phyloP scores from a whole-genome alignment of 2,329 filamentous ascomycete species.

The Albifimbria verrucaria region DNA sequence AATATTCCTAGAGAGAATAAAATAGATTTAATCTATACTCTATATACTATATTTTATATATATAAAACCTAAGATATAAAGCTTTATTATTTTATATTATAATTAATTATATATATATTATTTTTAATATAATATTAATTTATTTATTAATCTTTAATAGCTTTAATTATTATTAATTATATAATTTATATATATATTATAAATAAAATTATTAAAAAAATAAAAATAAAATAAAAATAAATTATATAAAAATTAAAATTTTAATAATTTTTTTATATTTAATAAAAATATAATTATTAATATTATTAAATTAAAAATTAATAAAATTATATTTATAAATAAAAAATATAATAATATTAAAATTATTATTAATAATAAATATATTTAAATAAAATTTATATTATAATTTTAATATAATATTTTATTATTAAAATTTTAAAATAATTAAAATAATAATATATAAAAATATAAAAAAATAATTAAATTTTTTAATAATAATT shows the following conservation, averaged over 20 bases:
- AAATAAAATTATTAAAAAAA: background rate
- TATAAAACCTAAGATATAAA: background rate
- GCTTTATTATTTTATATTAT: background rate
- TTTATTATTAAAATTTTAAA: background rate
- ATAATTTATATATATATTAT: background rate
- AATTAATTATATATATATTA: background rate
- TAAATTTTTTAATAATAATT: constrained; percentile 2
- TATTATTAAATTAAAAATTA: constrained; percentile 2
- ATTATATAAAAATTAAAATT: too few species aligned
- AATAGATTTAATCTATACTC: constrained; percentile 4
- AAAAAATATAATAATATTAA: too few species aligned
- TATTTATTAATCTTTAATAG: background rate
- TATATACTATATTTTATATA: constrained; percentile 4
- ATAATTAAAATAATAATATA: background rate
- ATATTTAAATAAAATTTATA: constrained; percentile 1
- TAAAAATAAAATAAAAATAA: background rate
- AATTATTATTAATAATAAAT: too few species aligned
- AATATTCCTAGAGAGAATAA: background rate
- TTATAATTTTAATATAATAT: constrained; percentile 2
- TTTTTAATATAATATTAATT: background rate
- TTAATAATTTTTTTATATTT: background rate
- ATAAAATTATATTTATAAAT: constrained; percentile 1
- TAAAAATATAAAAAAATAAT: too few species aligned
- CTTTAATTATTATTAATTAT: constrained; percentile 1
- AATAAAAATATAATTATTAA: too few species aligned